A percentile compares a stretch with the other conserved stretches of the same genome.
phyloP scores from a whole-genome alignment of 176 grass and related monocot species.

The Triticum turgidum region DNA sequence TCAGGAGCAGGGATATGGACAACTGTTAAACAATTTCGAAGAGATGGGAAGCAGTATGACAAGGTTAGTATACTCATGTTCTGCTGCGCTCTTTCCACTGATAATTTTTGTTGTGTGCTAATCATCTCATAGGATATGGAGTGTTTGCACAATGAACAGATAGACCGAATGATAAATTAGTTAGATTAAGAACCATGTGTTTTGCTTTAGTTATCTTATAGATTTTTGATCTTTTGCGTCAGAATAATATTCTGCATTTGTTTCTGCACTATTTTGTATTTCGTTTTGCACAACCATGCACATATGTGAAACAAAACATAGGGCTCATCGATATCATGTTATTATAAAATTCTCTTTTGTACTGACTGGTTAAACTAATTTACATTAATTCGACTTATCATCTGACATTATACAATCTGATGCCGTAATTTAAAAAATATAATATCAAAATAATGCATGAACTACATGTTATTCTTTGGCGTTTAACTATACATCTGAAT shows the following conservation, averaged over 20 bases:
- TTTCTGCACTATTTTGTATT: background rate
- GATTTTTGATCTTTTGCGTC: no score
- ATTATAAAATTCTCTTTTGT: no score
- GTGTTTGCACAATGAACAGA: background rate
- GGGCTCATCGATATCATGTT: no score
- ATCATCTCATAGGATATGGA: background rate
- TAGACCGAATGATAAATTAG: background rate
- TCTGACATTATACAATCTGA: no score
- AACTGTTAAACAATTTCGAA: background rate
- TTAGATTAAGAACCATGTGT: background rate
- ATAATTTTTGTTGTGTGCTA: background rate
- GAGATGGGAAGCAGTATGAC: background rate
- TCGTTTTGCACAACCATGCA: no score
- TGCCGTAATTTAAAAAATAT: no score
- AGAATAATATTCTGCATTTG: background rate
- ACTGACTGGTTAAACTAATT: no score
- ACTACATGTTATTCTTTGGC: no score
- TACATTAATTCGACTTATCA: no score
- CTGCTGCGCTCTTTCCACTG: background rate
- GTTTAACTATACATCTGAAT: no score
- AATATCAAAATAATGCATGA: background rate
- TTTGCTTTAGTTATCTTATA: background rate
- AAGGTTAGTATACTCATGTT: background rate
- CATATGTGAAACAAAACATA: no score
- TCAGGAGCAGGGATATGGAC: background rate